Evolutionary conservation across 2,329 filamentous ascomycete species (phyloP).

Genomic region (Claviceps lovelessii): DNA sequence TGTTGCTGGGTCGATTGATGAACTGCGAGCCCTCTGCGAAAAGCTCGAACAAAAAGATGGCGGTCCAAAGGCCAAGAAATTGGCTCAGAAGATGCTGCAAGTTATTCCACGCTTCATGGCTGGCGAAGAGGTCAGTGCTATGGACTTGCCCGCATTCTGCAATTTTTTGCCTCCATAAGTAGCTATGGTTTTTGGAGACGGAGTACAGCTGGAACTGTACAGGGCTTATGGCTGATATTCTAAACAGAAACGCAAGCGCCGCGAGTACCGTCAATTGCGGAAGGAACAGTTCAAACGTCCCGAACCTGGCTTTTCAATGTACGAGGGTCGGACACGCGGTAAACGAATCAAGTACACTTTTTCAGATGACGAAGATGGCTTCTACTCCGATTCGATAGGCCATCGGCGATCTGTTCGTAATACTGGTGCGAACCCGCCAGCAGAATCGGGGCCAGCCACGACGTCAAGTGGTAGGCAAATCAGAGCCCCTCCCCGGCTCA

Average conservation of each 20-base stretch:
- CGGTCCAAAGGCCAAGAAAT: slow-evolving; percentile 62
- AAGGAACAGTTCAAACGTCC: slow-evolving; percentile 79
- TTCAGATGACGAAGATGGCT: slow-evolving; percentile 71
- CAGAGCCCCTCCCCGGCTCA: slow-evolving; percentile 50
- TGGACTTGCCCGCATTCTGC: neutral
- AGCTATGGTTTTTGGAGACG: no score
- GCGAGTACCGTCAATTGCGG: slow-evolving; percentile 76
- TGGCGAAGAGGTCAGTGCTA: slow-evolving; percentile 60
- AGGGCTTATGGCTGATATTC: slow-evolving; percentile 7
- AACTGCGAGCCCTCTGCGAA: slow-evolving; percentile 59
- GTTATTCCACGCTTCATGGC: slow-evolving; percentile 85
- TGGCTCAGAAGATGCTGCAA: slow-evolving; percentile 62
- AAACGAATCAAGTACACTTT: slow-evolving; percentile 96
- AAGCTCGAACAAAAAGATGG: slow-evolving; percentile 67
- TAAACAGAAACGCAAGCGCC: slow-evolving; percentile 69
- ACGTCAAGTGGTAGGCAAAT: slow-evolving; percentile 85
- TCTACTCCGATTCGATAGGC: slow-evolving; percentile 46
- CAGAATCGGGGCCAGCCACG: slow-evolving; percentile 47
- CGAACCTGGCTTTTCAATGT: slow-evolving; percentile 80
- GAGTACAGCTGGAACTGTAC: neutral
- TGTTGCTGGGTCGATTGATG: slow-evolving; percentile 79
- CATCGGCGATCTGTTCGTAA: slow-evolving; percentile 58
- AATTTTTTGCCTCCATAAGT: no score
- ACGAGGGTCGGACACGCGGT: slow-evolving; percentile 89
- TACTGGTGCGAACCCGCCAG: slow-evolving; percentile 58